Conservation (phyloP, 208 protist genomes). For the Acanthamoeba rhysodes region DNA sequence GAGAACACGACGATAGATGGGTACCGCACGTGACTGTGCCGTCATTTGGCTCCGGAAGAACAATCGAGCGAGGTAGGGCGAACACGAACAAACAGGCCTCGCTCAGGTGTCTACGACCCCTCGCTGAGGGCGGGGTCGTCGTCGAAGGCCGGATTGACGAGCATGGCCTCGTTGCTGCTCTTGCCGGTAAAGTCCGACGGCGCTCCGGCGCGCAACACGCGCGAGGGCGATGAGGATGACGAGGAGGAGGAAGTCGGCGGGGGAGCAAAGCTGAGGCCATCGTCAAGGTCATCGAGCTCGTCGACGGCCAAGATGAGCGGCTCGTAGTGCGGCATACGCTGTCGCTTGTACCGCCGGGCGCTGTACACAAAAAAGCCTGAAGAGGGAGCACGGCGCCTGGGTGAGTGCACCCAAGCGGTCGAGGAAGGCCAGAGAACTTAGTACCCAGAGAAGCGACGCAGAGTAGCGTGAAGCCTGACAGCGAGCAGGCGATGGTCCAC, state of each 20-base stretch:
- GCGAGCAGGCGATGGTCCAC: not conserved
- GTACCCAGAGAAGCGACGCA: not conserved
- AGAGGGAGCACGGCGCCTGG: not conserved
- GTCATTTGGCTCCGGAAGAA: no score
- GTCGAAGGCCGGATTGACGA: not conserved
- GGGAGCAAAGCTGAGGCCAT: not conserved
- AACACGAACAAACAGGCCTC: no score
- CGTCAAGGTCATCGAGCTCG: not conserved
- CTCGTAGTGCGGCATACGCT: conserved; percentile 5
- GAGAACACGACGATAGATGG: not conserved
- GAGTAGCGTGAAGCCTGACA: not conserved
- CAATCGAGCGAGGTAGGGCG: no score
- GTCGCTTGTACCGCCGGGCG: conserved; percentile 11
- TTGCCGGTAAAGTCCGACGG: not conserved
- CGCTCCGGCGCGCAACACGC: not conserved
- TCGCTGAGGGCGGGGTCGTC: not conserved
- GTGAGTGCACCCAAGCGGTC: not conserved
- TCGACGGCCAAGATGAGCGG: not conserved
- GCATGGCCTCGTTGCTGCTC: not conserved
- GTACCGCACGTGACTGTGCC: no score
- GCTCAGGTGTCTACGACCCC: not conserved
- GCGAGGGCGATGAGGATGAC: not conserved
- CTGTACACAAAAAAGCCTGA: not conserved
- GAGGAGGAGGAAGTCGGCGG: not conserved
- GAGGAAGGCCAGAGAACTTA: not conserved